A percentile compares a stretch with the other conserved stretches of the same genome.
Evolutionary conservation across 192 early-diverging fungal genomes (phyloP).

Genomic region (Backusella tuberculispora): DNA sequence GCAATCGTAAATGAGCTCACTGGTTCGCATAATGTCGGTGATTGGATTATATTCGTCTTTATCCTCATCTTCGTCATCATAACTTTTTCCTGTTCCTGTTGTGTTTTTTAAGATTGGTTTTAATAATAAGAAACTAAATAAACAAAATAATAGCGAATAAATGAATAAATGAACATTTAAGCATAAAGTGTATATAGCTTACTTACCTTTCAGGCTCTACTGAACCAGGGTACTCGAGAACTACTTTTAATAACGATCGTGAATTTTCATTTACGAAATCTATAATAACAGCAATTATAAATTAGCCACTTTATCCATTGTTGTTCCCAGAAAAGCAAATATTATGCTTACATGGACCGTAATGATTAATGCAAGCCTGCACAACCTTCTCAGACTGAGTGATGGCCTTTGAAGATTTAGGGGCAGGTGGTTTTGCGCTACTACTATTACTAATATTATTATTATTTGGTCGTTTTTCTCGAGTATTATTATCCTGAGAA

Average conservation of each 20-base stretch:
- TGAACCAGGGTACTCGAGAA: constrained; percentile 19
- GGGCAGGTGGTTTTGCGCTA: not conserved
- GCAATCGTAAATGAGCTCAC: constrained; percentile 64
- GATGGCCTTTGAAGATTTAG: constrained; percentile 33
- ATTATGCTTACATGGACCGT: constrained; percentile 49
- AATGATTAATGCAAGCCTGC: constrained; percentile 41
- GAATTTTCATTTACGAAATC: not conserved
- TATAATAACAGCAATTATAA: not conserved
- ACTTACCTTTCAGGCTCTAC: constrained; percentile 19
- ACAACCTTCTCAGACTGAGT: constrained; percentile 53
- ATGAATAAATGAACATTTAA: not conserved
- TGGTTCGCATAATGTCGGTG: constrained; percentile 74
- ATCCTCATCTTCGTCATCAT: constrained; percentile 51
- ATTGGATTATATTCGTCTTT: constrained; percentile 85
- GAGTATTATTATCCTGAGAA: constrained; percentile 5
- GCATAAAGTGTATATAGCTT: too few species aligned
- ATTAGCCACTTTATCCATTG: not conserved
- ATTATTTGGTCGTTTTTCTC: constrained; percentile 18
- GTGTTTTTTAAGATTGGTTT: constrained; percentile 45
- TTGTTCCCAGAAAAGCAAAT: not conserved
- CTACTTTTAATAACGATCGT: not conserved
- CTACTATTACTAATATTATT: too few species aligned
- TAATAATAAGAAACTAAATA: constrained; percentile 46
- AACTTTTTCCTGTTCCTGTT: constrained; percentile 19
- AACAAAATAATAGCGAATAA: not conserved